phyloP scores from a whole-genome alignment of 2,329 filamentous ascomycete genomes.

The Apiospora sp. region DNA sequence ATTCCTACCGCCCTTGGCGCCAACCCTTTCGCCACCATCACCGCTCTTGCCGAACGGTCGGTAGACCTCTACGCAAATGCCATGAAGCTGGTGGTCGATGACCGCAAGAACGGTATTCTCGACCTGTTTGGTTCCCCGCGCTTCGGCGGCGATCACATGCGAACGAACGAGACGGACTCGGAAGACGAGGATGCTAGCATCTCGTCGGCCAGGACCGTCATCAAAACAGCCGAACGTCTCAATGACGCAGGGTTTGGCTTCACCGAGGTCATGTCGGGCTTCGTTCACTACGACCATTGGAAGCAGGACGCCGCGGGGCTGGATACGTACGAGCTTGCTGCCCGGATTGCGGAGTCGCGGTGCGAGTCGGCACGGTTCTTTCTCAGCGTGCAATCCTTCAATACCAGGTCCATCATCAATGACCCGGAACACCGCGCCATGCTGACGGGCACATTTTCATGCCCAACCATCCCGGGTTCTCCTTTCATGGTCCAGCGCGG shows the following conservation, averaged over 20 bases:
- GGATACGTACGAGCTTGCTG: constrained; percentile 62
- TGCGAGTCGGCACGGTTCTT: constrained; percentile 66
- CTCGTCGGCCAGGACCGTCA: constrained; percentile 45
- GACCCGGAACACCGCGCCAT: constrained; percentile 59
- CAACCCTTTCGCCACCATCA: constrained; percentile 75
- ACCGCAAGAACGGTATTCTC: constrained; percentile 55
- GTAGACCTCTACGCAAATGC: constrained; percentile 58
- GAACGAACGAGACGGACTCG: constrained; percentile 29
- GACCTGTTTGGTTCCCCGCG: constrained; percentile 63
- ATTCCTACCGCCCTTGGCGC: constrained; percentile 70
- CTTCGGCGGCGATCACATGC: constrained; percentile 4
- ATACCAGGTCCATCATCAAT: constrained; percentile 56
- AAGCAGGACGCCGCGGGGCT: constrained; percentile 37
- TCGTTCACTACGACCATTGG: constrained; percentile 56
- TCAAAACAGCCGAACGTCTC: constrained; percentile 51
- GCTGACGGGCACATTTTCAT: constrained; percentile 67
- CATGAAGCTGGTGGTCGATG: constrained; percentile 53
- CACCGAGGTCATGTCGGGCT: constrained; percentile 70
- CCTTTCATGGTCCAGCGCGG: constrained; percentile 68
- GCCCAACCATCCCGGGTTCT: constrained; percentile 60
- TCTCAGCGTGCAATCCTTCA: constrained; percentile 63
- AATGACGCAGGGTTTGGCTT: constrained; percentile 64
- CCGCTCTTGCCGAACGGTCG: constrained; percentile 71
- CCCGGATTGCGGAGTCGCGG: constrained; percentile 59
- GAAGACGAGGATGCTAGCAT: constrained; percentile 49